phyloP scores from a whole-genome alignment of 1,284 basidiomycete species.

The Tilletia walkeri region DNA sequence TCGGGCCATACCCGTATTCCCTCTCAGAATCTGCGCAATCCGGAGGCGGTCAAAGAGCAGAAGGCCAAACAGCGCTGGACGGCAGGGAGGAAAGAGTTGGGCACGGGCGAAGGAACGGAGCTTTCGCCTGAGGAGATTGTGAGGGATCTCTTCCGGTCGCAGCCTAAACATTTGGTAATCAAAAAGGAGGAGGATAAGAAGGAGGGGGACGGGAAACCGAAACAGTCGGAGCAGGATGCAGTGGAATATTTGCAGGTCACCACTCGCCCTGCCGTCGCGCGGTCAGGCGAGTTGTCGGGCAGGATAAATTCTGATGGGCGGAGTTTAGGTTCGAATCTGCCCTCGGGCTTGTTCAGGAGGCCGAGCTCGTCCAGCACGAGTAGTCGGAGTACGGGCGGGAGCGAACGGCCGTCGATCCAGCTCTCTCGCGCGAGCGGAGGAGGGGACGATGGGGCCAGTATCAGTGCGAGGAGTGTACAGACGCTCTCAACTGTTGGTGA shows the following conservation, averaged over 20 bases:
- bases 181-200: not conserved
- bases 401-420: not conserved
- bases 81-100: not conserved
- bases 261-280: not conserved
- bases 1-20: slow-evolving; percentile 9
- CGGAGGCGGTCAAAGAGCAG: slow-evolving; percentile 4
- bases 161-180: not conserved
- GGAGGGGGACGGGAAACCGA: not conserved
- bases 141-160: slow-evolving; percentile 1
- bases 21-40: not conserved
- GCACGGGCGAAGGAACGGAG: slow-evolving; percentile 10
- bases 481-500: no score
- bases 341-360: not conserved
- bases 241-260: not conserved
- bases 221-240: not conserved
- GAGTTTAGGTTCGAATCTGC: not conserved
- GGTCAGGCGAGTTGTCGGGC: not conserved
- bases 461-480: not conserved
- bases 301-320: not conserved
- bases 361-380: not conserved
- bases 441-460: not conserved
- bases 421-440: not conserved
- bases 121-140: slow-evolving; percentile 13
- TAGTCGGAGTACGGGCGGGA: slow-evolving; percentile 2
- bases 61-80: not conserved